Conservation (phyloP, 805 yeast species). For the Candida methanosorbosa region DNA sequence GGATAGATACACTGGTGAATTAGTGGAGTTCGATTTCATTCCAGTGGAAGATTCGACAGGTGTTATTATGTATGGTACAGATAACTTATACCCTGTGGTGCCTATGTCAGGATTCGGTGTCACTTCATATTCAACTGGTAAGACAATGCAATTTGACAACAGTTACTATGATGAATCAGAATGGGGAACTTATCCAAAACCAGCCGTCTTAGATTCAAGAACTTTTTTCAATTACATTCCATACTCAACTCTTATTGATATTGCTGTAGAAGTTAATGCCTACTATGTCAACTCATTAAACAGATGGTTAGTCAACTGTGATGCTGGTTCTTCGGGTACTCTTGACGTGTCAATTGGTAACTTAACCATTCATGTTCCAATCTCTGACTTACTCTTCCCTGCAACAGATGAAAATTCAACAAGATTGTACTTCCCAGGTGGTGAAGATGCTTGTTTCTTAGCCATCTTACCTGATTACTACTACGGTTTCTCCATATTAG, state of each 20-base stretch:
- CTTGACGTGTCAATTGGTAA: conserved; percentile 47
- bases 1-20: conserved; percentile 33
- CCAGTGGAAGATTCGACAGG: conserved; percentile 25
- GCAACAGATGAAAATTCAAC: conserved; percentile 27
- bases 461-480: conserved; percentile 37
- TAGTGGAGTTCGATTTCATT: conserved; percentile 41
- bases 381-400: conserved; percentile 35
- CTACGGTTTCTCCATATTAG: conserved; percentile 46
- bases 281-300: conserved; percentile 37
- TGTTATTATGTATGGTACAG: conserved; percentile 5
- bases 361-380: conserved; percentile 39
- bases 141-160: conserved; percentile 18
- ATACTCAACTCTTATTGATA: conserved; percentile 40
- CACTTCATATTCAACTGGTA: conserved; percentile 18
- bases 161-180: conserved; percentile 33
- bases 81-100: conserved; percentile 27
- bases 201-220: conserved; percentile 55
- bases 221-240: conserved; percentile 44
- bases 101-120: conserved; percentile 39
- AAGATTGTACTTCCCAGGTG: conserved; percentile 40
- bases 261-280: conserved; percentile 67
- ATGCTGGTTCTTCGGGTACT: conserved; percentile 39
- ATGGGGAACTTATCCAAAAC: conserved; percentile 29
- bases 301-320: conserved; percentile 59
- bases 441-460: conserved; percentile 49